Evolutionary conservation across 441 rosid genomes (phyloP), one percentile per base, ranked within the genome.

Genomic region (Euphorbia neoarborescens): DNA sequence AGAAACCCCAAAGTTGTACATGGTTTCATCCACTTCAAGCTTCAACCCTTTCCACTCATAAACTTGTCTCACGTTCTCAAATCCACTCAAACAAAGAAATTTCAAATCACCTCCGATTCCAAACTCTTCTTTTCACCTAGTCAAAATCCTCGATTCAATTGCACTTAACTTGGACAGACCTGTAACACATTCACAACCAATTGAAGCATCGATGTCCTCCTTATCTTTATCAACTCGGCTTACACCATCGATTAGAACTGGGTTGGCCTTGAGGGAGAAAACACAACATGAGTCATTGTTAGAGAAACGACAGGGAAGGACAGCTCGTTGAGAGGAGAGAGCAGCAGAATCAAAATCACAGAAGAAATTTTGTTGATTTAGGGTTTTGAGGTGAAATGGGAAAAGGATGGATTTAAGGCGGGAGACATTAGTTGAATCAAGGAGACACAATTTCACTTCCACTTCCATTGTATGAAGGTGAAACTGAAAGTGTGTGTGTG

Each of bases 141-240:
- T 74, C 73, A 88, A 58, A 71, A 93, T 73, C 88, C 90, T 81
- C 42, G 88, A 85, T 9, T 76, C 84, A 4, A 83, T 34, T 38
- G 53, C 68, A 4, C 71, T 71, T 32, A 91, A 69, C 80, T 76
- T 83, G 0, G 19, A 46, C 11, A 90, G 87, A 0, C 85, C 82
- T 0, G 75, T 80, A 15, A 83, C 85, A 62, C 90, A 87, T 32
- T 80, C 80, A 34, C 79, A 66, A 0, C 75, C 91, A 2, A 74
- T 13, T 1, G 4, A 70, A 0, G 78, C 79, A 1, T 88, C 89
- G 53, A 91, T 57, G 1, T 87, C 88, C 78, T 88, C 98, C 75
- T 89, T 93, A 63, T 89, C 91, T 77, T 93, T 96, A 62, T 87
- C 94, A 8, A 93, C 93, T 19, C 89, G 90, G 54, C 98, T 89